Conservation (phyloP, 148 eudicot species). For the Fagopyrum tataricum region DNA sequence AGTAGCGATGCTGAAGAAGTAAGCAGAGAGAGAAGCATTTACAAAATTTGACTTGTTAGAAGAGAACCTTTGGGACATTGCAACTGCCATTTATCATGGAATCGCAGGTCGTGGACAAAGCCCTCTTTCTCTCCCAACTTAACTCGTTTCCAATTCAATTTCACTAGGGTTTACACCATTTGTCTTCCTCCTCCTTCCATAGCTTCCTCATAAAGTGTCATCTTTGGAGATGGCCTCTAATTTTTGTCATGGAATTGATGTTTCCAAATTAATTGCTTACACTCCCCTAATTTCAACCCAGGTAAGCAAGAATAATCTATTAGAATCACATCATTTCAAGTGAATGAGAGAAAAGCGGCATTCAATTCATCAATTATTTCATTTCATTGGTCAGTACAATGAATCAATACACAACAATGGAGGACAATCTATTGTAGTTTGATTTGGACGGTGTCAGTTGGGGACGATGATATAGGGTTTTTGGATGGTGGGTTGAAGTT, state of each 20-base stretch:
- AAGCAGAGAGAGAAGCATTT: neutral
- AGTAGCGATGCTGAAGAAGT: neutral
- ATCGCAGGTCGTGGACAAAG: too few species aligned
- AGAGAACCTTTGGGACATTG: neutral
- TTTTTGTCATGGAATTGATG: constrained; percentile 23
- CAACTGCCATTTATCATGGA: constrained; percentile 3
- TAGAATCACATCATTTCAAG: constrained; percentile 22
- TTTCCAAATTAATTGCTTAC: constrained; percentile 26
- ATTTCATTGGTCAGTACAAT: constrained; percentile 42
- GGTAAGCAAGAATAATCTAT: constrained; percentile 23
- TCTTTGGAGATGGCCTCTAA: constrained; percentile 40
- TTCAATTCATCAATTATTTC: constrained; percentile 26
- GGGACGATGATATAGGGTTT: constrained; percentile 19
- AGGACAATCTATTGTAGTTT: constrained; percentile 25
- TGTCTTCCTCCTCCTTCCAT: constrained; percentile 25
- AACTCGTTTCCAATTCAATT: constrained; percentile 24
- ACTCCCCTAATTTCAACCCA: constrained; percentile 31
- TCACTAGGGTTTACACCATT: constrained; percentile 26
- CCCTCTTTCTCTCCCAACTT: constrained; percentile 23
- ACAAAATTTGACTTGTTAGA: neutral
- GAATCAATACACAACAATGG: constrained; percentile 33
- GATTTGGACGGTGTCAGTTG: constrained; percentile 38
- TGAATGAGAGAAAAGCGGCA: constrained; percentile 15
- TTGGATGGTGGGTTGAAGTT: constrained; percentile 37
- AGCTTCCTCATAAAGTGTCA: constrained; percentile 9